Evolutionary conservation across 164 flowering plant species (phyloP).

Genomic region (Chimonanthus praecox): DNA sequence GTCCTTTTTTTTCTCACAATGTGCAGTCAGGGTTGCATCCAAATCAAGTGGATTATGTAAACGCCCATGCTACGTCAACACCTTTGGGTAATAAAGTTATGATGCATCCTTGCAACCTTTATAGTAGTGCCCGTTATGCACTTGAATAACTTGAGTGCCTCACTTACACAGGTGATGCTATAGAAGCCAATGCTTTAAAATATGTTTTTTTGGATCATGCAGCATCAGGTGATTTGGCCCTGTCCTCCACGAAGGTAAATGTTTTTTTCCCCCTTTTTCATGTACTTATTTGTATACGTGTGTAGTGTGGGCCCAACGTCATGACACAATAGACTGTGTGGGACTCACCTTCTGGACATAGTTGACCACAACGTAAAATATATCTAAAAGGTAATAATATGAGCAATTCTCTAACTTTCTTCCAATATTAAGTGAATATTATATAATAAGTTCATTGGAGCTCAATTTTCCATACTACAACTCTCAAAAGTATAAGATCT

Average conservation of each 20-base stretch:
- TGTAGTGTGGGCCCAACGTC: too few relatives aligned
- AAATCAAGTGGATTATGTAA: conserved; percentile 73
- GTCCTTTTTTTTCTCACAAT: conserved; percentile 5
- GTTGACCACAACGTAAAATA: too few relatives aligned
- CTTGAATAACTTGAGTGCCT: not conserved
- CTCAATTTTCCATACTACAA: too few relatives aligned
- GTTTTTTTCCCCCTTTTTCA: not conserved
- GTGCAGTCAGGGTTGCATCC: conserved; percentile 82
- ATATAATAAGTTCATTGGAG: too few relatives aligned
- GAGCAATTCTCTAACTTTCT: too few relatives aligned
- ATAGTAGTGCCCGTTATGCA: not conserved
- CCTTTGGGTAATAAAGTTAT: conserved; percentile 51
- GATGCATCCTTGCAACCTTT: not conserved
- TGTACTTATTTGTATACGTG: too few relatives aligned
- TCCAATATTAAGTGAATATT: too few relatives aligned
- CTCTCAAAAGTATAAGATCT: too few relatives aligned
- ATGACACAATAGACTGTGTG: too few relatives aligned
- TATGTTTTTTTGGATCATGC: conserved; percentile 67
- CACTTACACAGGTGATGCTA: conserved; percentile 55
- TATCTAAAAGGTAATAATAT: too few relatives aligned
- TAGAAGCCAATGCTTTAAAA: conserved; percentile 89
- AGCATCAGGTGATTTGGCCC: conserved; percentile 66
- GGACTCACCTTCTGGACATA: too few relatives aligned
- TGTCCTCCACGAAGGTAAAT: conserved; percentile 93
- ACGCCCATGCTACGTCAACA: conserved; percentile 99